phyloP scores from a whole-genome alignment of 1,284 basidiomycete species.

The Xanthoconium separans region DNA sequence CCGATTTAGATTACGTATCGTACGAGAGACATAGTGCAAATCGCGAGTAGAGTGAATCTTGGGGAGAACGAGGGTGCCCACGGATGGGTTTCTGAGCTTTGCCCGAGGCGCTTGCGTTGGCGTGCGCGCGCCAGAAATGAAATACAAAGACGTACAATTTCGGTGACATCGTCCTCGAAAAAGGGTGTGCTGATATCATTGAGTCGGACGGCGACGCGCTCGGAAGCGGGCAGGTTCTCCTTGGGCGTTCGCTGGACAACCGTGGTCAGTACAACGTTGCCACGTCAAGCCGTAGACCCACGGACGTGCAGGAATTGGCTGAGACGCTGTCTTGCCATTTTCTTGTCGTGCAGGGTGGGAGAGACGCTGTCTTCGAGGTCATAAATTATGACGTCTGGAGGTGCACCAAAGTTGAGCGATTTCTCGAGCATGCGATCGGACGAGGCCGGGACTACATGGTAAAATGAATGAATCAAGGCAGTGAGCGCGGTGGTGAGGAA shows the following conservation, averaged over 20 bases:
- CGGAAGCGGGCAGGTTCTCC: slow-evolving; percentile 41
- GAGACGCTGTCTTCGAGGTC: slow-evolving; percentile 85
- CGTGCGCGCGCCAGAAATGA: neutral
- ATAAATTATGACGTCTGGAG: slow-evolving; percentile 79
- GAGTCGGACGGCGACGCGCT: slow-evolving; percentile 70
- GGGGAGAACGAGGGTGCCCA: slow-evolving; percentile 71
- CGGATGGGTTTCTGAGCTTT: slow-evolving; percentile 45
- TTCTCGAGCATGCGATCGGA: slow-evolving; percentile 82
- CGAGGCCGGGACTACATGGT: slow-evolving; percentile 62
- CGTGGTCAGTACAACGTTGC: slow-evolving; percentile 7
- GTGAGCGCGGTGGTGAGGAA: slow-evolving; percentile 1
- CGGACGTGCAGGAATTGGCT: slow-evolving; percentile 58
- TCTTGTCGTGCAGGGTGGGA: slow-evolving; percentile 59
- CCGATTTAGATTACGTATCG: slow-evolving; percentile 36
- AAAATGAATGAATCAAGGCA: neutral
- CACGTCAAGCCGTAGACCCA: slow-evolving; percentile 11
- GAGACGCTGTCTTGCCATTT: slow-evolving; percentile 58
- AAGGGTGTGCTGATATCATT: slow-evolving; percentile 75
- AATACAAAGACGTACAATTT: slow-evolving; percentile 49
- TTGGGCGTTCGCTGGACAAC: slow-evolving; percentile 28
- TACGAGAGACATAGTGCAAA: slow-evolving; percentile 59
- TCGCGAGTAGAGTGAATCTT: slow-evolving; percentile 74
- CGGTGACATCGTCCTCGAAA: slow-evolving; percentile 68
- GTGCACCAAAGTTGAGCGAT: slow-evolving; percentile 50
- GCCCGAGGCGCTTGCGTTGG: slow-evolving; percentile 18